Evolutionary conservation across 2,329 filamentous ascomycete species (phyloP), one percentile per base, ranked within the genome.

Genomic region (Drechslerella coelobrocha): DNA sequence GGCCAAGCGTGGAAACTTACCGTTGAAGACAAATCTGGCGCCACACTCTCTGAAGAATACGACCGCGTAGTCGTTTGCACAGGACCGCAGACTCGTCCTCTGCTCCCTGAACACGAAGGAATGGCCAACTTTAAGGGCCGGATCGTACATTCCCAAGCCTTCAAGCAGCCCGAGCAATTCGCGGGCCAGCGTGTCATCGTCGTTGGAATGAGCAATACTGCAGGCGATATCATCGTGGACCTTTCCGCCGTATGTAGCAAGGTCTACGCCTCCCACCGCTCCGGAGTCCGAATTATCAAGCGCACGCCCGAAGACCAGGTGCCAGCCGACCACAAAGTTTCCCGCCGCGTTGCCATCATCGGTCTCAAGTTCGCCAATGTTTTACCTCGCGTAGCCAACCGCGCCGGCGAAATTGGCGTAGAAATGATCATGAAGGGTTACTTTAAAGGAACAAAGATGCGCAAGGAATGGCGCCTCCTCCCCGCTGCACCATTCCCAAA

Each of bases 401-500:
- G 45, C 21, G 8, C 73, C 5, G 41, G 57, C 17, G 72, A 73
- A 39, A 51, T 56, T 12, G 45, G 73, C 26, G 14, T 75, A n/a
- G 48, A 60, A 37, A 39, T 52, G 17, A 41, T 61, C 12, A 73
- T 73, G 62, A 62, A 66, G 48, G 53, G 52, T 65, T 12, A 29
- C 19, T 55, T 74, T n/a, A 66, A 62, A 26, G 61, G 71, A 37
- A 69, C 74, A 21, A 55, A 39, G 17, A 37, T 63, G 14, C 53
- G 47, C 39, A 34, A 63, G 19, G 60, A 63, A 29, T 78, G 76
- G 77, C 63, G 65, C 21, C 41, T 78, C 4, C 59, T 66, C 10
- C 75, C 76, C 5, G 74, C 74, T 17, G 75, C 76, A 14, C 76
- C 77, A 1, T 55, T 78, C 17, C 51, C 74, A 6, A 73, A 77